Evolutionary conservation across 2,329 filamentous ascomycete genomes (phyloP).

Genomic region (Periglandula ipomoeae): DNA sequence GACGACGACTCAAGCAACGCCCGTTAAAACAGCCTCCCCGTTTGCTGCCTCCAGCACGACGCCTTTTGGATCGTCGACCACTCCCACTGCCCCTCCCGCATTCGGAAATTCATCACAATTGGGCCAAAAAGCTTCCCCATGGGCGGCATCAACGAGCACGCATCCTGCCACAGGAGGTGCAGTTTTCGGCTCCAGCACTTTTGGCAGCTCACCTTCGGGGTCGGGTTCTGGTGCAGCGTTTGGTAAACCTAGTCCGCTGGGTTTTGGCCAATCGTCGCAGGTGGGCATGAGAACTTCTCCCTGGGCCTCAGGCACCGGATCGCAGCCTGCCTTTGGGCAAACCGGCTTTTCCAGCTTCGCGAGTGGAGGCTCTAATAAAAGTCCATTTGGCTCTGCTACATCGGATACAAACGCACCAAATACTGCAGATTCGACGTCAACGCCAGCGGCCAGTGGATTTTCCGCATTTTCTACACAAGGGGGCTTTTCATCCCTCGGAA

Average conservation of each 20-base stretch:
- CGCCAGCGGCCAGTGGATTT: conserved; percentile 35
- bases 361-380: conserved; percentile 22
- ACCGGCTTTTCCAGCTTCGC: conserved; percentile 36
- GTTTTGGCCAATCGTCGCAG: conserved; percentile 44
- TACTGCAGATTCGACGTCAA: conserved; percentile 17
- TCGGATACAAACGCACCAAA: neutral
- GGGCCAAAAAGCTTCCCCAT: conserved; percentile 43
- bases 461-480: conserved; percentile 44
- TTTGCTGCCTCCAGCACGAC: conserved; percentile 22
- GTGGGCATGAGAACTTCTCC: conserved; percentile 42
- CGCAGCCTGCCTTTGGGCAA: conserved; percentile 44
- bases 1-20: conserved; percentile 20
- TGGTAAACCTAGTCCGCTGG: conserved; percentile 36
- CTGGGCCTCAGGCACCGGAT: conserved; percentile 33
- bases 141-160: conserved; percentile 30
- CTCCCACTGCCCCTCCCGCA: conserved; percentile 26
- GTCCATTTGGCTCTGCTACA: conserved; percentile 28
- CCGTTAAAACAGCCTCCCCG: conserved; percentile 21
- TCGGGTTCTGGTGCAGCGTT: conserved; percentile 37
- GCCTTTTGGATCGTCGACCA: conserved; percentile 32
- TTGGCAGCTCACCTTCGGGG: conserved; percentile 29
- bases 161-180: conserved; percentile 24
- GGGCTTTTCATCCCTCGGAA: conserved; percentile 43
- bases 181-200: conserved; percentile 36
- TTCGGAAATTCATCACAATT: conserved; percentile 41